These are phyloP conservation scores for Pythium pyrilobum DNA, from an alignment of 352 stramenopile genomes.

Conservation along the genomic window DNA sequence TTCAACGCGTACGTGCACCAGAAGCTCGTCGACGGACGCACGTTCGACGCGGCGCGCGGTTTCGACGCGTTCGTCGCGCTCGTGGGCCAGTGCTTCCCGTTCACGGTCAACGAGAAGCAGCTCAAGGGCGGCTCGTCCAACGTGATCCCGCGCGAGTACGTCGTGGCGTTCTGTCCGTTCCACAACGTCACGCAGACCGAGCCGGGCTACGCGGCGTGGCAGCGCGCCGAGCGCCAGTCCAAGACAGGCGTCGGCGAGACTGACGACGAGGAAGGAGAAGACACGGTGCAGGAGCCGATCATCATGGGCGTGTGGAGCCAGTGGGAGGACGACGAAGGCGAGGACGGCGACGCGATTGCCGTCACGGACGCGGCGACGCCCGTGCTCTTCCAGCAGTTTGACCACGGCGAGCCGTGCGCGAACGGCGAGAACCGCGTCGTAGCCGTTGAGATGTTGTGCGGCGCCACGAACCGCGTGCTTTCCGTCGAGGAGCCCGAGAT, in stretches of 20 bases:
- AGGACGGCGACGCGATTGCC: neutral
- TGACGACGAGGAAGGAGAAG: constrained; percentile 15
- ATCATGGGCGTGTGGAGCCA: constrained; percentile 58
- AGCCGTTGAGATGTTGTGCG: constrained; percentile 75
- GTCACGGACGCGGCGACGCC: no score
- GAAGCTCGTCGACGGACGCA: constrained; percentile 30
- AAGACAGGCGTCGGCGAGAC: constrained; percentile 4
- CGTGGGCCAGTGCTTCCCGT: constrained; percentile 65
- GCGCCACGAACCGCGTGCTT: constrained; percentile 62
- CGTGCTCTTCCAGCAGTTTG: constrained; percentile 45
- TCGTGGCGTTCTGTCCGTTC: constrained; percentile 69
- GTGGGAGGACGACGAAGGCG: constrained; percentile 27
- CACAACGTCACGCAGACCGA: constrained; percentile 78
- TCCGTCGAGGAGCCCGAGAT: constrained; percentile 88
- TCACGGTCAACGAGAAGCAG: constrained; percentile 60
- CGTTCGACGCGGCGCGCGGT: constrained; percentile 37
- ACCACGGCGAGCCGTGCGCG: constrained; percentile 77
- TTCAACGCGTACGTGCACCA: constrained; percentile 49
- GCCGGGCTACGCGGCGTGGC: constrained; percentile 48
- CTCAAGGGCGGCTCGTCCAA: constrained; percentile 69
- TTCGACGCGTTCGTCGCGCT: constrained; percentile 52
- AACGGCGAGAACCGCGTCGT: constrained; percentile 75
- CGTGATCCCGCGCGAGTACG: constrained; percentile 53
- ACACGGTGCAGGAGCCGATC: constrained; percentile 26
- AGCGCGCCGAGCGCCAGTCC: constrained; percentile 33